Percentiles rank a stretch among this genome's conserved stretches.
phyloP scores from a whole-genome alignment of 2,329 filamentous ascomycete genomes.

The Aspergillus luchuensis region DNA sequence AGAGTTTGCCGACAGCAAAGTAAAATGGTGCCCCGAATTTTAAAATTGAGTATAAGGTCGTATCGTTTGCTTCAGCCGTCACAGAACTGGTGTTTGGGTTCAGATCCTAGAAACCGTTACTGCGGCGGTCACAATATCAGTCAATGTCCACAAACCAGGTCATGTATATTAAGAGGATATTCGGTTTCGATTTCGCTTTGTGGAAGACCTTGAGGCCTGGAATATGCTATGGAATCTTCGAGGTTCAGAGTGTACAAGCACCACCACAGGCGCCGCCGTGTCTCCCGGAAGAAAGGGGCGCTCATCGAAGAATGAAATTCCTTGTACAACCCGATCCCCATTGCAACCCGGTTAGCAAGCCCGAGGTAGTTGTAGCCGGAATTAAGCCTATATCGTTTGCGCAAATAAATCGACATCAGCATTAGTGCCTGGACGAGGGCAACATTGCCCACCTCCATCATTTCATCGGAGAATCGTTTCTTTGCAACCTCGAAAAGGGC shows the following conservation, averaged over 20 bases:
- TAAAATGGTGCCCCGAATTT: no score
- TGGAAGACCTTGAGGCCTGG: slow-evolving; percentile 45
- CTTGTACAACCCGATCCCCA: slow-evolving; percentile 46
- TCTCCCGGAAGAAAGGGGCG: slow-evolving; percentile 30
- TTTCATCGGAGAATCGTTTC: slow-evolving; percentile 37
- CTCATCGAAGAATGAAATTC: slow-evolving; percentile 42
- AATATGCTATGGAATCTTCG: slow-evolving; percentile 47
- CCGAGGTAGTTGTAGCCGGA: slow-evolving; percentile 46
- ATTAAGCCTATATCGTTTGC: slow-evolving; percentile 48
- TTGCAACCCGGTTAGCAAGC: slow-evolving; percentile 43
- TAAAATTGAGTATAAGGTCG: no score
- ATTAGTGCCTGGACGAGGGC: slow-evolving; percentile 45
- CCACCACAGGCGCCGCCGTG: slow-evolving; percentile 32
- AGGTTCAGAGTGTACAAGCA: slow-evolving; percentile 41
- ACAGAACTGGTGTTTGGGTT: no score
- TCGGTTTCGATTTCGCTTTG: slow-evolving; percentile 38
- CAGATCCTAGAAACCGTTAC: no score
- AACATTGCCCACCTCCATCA: slow-evolving; percentile 46
- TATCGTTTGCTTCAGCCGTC: no score
- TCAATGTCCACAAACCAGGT: neutral
- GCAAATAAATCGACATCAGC: slow-evolving; percentile 45
- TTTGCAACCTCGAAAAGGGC: slow-evolving; percentile 43
- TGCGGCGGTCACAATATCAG: no score
- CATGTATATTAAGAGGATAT: slow-evolving; percentile 38
- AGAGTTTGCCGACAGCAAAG: no score